A percentile compares a stretch with the other conserved stretches of the same genome.
Conservation (phyloP, 2,329 filamentous ascomycete species). For the Colletotrichum coccodes region DNA sequence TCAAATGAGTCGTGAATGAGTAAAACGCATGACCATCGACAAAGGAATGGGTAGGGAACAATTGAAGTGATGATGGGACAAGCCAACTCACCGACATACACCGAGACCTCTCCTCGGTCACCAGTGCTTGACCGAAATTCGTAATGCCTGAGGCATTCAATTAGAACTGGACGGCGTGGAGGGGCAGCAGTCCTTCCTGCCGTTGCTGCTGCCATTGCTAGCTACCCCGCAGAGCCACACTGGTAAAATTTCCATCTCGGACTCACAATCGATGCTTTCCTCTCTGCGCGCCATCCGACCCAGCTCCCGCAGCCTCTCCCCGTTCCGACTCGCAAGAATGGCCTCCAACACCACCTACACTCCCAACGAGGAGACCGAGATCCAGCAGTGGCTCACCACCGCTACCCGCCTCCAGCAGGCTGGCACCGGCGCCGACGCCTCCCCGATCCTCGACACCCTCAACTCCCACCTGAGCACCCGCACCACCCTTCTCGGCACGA, state of each 20-base stretch:
- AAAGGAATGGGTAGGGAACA: no score
- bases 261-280: constrained; percentile 51
- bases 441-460: constrained; percentile 78
- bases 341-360: constrained; percentile 77
- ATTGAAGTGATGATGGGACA: neutral
- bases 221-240: constrained; percentile 29
- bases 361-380: constrained; percentile 83
- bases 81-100: neutral
- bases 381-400: constrained; percentile 88
- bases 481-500: constrained; percentile 88
- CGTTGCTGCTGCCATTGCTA: neutral
- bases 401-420: constrained; percentile 73
- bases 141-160: neutral
- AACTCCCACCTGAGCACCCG: constrained; percentile 89
- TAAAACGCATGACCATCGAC: no score
- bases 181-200: constrained; percentile 25
- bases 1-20: no score
- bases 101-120: neutral
- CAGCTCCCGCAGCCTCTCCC: constrained; percentile 47
- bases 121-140: neutral
- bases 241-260: constrained; percentile 11
- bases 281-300: constrained; percentile 51
- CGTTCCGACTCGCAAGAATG: constrained; percentile 64
- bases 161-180: neutral
- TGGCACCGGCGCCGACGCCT: constrained; percentile 63